Conservation (phyloP, 2,329 filamentous ascomycete species). For the Fusarium sp. region DNA sequence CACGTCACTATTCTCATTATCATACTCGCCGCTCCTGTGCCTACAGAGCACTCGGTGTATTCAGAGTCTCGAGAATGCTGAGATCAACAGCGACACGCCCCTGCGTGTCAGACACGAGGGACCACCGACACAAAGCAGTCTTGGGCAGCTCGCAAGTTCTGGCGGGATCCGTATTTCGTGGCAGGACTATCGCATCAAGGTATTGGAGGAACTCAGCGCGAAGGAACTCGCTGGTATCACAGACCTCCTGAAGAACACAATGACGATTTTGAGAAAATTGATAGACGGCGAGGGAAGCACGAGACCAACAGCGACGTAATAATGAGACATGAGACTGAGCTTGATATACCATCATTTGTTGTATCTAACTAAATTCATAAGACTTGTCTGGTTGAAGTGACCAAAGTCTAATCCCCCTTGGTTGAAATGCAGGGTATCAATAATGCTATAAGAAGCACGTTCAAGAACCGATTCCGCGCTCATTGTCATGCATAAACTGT, state of each 20-base stretch:
- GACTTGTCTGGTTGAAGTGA: conserved; percentile 50
- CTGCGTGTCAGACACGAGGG: conserved; percentile 68
- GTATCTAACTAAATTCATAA: conserved; percentile 3
- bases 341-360: neutral
- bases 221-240: conserved; percentile 74
- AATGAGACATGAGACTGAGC: neutral
- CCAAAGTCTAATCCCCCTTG: conserved; percentile 44
- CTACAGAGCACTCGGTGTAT: conserved; percentile 67
- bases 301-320: conserved; percentile 34
- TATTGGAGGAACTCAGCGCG: conserved; percentile 74
- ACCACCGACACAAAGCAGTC: conserved; percentile 76
- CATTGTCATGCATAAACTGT: conserved; percentile 40
- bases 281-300: conserved; percentile 49
- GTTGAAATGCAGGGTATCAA: conserved; percentile 55
- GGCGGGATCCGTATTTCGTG: conserved; percentile 76
- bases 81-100: conserved; percentile 54
- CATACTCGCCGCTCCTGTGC: conserved; percentile 68
- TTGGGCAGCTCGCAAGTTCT: conserved; percentile 70
- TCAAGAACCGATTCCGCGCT: conserved; percentile 7
- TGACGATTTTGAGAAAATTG: conserved; percentile 76
- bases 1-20: conserved; percentile 66
- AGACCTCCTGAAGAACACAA: conserved; percentile 82
- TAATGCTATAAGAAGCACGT: conserved; percentile 12
- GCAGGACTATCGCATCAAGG: conserved; percentile 80
- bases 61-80: conserved; percentile 68